Evolutionary conservation across 2,329 filamentous ascomycete species (phyloP), one percentile per base, ranked within the genome.

Genomic region (Ophiobolus disseminans): DNA sequence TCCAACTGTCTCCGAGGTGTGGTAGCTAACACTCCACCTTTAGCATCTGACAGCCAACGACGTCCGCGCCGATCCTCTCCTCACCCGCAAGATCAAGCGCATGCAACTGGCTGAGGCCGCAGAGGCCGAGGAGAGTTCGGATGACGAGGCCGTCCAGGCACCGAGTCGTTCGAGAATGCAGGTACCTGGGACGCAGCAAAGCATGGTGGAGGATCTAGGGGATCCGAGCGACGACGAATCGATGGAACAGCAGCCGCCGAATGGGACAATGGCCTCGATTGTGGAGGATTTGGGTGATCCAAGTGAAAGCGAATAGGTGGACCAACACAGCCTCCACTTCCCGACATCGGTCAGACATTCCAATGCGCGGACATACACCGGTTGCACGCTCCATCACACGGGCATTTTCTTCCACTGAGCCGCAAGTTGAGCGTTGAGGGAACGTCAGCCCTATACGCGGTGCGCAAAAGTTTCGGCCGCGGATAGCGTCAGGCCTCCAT

Each of bases 1-100:
- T 5, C 10, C 8, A 14, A 16, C 25, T 31, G 10, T 30, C 20
- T 11, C 20, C 10, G 5, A 25, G 13, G 17, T 5, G 13, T 35
- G 14, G 28, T 25, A 31, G 9, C 46, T 58, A 35, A 57, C 32
- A 23, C 34, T 16, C 20, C 16, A 19, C 14, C 28, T 11, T 26
- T 41, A 74, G 71, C 63, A 65, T 49, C 60, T 75, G 11, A 65
- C 65, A 11, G 40, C 38, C 2, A 30, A 54, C 8, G 69, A 73
- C 32, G 55, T 75, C 2, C 49, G 53, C n/a, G 40, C 50, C 6
- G 69, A 74, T 36, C 43, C 56, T 6, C 52, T 72, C n/a, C 53
- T 74, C 34, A 51, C 69, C 19, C 65, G 70, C n/a, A 73, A 69
- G 45, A 72, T 75, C 39, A 62, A 58, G 19, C 70, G 73, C 23